phyloP scores from a whole-genome alignment of 2,329 filamentous ascomycete species.

The Stachybotrys chlorohalonatus region DNA sequence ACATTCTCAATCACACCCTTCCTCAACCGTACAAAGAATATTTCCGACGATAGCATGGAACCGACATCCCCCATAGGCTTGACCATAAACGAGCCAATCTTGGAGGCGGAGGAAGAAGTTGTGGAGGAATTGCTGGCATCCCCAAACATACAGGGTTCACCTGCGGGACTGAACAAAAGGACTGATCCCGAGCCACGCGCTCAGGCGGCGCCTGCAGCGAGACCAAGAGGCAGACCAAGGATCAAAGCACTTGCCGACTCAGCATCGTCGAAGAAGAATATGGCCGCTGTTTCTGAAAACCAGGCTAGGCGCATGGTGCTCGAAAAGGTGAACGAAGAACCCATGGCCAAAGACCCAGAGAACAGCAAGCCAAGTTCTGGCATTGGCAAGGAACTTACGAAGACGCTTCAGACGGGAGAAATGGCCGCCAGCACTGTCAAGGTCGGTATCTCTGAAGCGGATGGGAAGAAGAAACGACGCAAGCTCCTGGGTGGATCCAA shows the following conservation, averaged over 20 bases:
- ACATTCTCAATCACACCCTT: conserved; percentile 92
- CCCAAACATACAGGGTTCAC: not conserved
- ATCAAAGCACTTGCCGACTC: conserved; percentile 35
- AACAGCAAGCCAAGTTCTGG: conserved; percentile 9
- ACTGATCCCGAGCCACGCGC: not conserved
- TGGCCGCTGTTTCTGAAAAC: conserved; percentile 14
- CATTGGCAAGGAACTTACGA: not conserved
- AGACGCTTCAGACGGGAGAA: not conserved
- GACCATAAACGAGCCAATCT: conserved; percentile 15
- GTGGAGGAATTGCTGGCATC: not conserved
- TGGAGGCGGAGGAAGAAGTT: conserved; percentile 22
- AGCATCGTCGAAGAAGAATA: conserved; percentile 36
- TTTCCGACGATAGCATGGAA: conserved; percentile 29
- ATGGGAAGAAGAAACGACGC: conserved; percentile 59
- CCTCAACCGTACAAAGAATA: conserved; percentile 62
- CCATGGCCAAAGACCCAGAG: conserved; percentile 18
- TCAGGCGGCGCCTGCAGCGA: conserved; percentile 10
- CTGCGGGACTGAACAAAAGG: not conserved
- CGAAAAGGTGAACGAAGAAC: conserved; percentile 31
- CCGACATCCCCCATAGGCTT: conserved; percentile 11
- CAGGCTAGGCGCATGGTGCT: conserved; percentile 15
- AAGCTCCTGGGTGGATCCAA: conserved; percentile 57
- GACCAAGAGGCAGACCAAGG: conserved; percentile 36
- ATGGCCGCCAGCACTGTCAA: conserved; percentile 6
- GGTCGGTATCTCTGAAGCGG: conserved; percentile 16